These are phyloP conservation scores for Malassezia cuniculi DNA, from an alignment of 1,284 basidiomycete species.

Conservation along the genomic window DNA sequence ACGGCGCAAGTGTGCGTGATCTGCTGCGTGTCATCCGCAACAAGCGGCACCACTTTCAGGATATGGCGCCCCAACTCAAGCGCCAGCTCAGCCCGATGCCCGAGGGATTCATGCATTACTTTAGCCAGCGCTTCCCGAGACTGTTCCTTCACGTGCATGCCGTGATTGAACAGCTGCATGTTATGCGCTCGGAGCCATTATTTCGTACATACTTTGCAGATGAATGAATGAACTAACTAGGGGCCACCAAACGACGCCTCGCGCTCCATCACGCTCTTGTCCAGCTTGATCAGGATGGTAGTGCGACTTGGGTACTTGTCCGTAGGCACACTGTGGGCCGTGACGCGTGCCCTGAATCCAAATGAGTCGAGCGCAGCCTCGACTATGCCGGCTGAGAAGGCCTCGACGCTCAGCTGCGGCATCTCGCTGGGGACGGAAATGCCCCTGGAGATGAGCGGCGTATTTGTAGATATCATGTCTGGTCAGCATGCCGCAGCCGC, in stretches of 20 bases:
- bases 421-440: constrained; percentile 90
- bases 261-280: constrained; percentile 34
- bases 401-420: constrained; percentile 84
- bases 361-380: constrained; percentile 92
- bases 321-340: constrained; percentile 82
- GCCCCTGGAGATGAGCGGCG: constrained; percentile 74
- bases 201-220: constrained; percentile 26
- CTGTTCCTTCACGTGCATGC: constrained; percentile 83
- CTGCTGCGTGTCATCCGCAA: constrained; percentile 81
- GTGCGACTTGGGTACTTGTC: constrained; percentile 57
- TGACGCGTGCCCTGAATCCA: constrained; percentile 88
- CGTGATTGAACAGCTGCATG: constrained; percentile 53
- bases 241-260: constrained; percentile 26
- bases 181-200: constrained; percentile 27
- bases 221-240: constrained; percentile 1
- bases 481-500: neutral
- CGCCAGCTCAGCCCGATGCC: constrained; percentile 76
- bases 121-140: constrained; percentile 75
- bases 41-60: constrained; percentile 99
- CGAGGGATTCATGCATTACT: constrained; percentile 80
- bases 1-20: constrained; percentile 77
- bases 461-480: constrained; percentile 99
- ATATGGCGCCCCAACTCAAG: constrained; percentile 76
- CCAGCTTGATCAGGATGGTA: constrained; percentile 43
- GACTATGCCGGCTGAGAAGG: constrained; percentile 89